Conservation (phyloP, 1,139 yeast genomes). For the Williopsis jadinii region DNA sequence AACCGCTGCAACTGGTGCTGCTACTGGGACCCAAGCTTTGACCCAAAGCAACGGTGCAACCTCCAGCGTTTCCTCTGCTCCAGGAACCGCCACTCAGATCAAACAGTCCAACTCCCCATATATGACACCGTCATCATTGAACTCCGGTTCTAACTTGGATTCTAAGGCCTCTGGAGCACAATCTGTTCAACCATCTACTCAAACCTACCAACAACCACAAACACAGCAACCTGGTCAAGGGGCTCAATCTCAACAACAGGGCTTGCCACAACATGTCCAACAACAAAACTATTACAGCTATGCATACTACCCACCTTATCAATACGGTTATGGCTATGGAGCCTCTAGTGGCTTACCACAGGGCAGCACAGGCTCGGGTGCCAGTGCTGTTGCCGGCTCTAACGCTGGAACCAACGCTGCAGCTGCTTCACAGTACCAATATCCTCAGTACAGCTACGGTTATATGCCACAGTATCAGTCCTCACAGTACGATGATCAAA, state of each 20-base stretch:
- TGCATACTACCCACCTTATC: constrained; percentile 21
- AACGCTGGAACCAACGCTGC: neutral
- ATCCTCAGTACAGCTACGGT: constrained; percentile 18
- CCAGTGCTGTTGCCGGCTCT: constrained; percentile 2
- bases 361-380: neutral
- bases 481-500: constrained; percentile 18
- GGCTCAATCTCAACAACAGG: constrained; percentile 4
- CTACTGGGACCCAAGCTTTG: constrained; percentile 5
- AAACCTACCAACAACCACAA: constrained; percentile 7
- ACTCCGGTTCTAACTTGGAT: constrained; percentile 10
- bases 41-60: constrained; percentile 4
- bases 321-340: constrained; percentile 12
- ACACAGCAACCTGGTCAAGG: constrained; percentile 7
- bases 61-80: neutral
- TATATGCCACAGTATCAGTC: constrained; percentile 19
- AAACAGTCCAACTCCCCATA: constrained; percentile 16
- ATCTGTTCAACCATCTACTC: constrained; percentile 2
- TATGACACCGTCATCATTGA: constrained; percentile 18
- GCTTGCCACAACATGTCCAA: constrained; percentile 13
- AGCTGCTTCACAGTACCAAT: constrained; percentile 13
- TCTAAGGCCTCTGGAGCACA: constrained; percentile 2
- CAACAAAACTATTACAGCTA: constrained; percentile 17
- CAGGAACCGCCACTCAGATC: constrained; percentile 3
- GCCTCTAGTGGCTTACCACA: constrained; percentile 2
- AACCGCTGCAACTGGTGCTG: constrained; percentile 6